Evolutionary conservation across 1,284 basidiomycete genomes (phyloP), one percentile per base, ranked within the genome.

Genomic region (Anthracocystis walkeri): DNA sequence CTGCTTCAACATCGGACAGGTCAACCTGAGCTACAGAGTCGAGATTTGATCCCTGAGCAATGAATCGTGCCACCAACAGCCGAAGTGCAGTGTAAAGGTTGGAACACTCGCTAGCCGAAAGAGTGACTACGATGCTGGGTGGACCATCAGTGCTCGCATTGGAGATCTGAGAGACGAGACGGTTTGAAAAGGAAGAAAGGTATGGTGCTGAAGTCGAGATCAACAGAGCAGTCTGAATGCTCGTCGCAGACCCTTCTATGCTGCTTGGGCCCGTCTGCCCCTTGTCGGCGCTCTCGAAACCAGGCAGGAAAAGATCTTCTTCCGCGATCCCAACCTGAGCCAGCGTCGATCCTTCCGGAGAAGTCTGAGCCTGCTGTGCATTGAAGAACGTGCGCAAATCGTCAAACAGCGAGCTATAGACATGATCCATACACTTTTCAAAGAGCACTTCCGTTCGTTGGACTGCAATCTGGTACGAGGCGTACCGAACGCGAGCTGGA

Each of bases 61-160:
- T 72, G 62, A 72, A 76, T 7, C 74, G 68, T 7, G 74, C 74
- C 10, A 76, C 74, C 7, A 76, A 51, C 11, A 76, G 61, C 12
- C 74, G 64, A 2, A 72, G 58, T 6, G 74, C 69, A 3, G 69
- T 68, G 50, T 68, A 65, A 4, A 76, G 62, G 11, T 72, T 72
- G 7, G 69, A 57, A 41, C 74, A 76, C 53, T 76, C 74, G 51
- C 61, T 65, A 29, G 65, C 53, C 18, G 63, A 65, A 14, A 76
- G 69, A 16, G 74, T 76, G 25, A 76, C 65, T n/a, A 65, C 61
- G 57, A 76, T 68, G 59, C 55, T 65, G 0, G 50, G 29, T 0
- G 51, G 48, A 6, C 54, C 60, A 4, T 51, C 29, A 31, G 3
- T 35, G 44, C 48, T 60, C n/a, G 57, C 41, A 29, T 42, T 31